Percentiles rank a stretch among this genome's conserved stretches.
Evolutionary conservation across 306 rosid genomes (phyloP).

Genomic region (Vachellia pachyceras): DNA sequence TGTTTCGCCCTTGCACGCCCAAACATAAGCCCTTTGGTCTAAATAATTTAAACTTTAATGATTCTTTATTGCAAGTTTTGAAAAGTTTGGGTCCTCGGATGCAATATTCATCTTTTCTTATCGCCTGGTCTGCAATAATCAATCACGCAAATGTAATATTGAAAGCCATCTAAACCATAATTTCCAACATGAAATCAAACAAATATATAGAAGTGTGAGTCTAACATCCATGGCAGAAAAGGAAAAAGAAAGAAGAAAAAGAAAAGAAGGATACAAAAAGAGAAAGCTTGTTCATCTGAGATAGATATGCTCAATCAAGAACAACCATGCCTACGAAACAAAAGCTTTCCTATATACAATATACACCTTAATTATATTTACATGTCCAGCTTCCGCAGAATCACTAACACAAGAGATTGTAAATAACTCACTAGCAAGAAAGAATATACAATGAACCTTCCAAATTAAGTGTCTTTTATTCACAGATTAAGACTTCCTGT

Average conservation of each 20-base stretch:
- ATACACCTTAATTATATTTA: constrained; percentile 31
- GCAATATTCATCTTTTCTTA: no score
- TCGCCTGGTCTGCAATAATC: no score
- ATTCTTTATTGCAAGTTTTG: no score
- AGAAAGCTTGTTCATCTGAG: background rate
- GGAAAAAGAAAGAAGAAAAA: background rate
- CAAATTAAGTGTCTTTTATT: constrained; percentile 43
- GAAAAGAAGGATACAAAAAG: background rate
- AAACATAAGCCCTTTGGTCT: no score
- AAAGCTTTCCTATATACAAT: constrained; percentile 21
- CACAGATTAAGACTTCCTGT: constrained; percentile 44
- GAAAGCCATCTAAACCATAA: background rate
- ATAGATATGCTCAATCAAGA: background rate
- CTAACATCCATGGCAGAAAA: background rate
- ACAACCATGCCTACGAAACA: background rate
- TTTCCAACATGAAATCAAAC: background rate
- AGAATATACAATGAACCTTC: constrained; percentile 36
- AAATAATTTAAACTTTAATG: no score
- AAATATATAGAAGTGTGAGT: background rate
- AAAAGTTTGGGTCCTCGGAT: no score
- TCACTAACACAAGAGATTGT: constrained; percentile 29
- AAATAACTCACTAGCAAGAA: constrained; percentile 37
- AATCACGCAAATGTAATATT: no score
- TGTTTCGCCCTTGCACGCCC: no score
- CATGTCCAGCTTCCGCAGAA: constrained; percentile 44